Evolutionary conservation across 768 basidiomycete species (phyloP).

Genomic region (Hericium erinaceus): DNA sequence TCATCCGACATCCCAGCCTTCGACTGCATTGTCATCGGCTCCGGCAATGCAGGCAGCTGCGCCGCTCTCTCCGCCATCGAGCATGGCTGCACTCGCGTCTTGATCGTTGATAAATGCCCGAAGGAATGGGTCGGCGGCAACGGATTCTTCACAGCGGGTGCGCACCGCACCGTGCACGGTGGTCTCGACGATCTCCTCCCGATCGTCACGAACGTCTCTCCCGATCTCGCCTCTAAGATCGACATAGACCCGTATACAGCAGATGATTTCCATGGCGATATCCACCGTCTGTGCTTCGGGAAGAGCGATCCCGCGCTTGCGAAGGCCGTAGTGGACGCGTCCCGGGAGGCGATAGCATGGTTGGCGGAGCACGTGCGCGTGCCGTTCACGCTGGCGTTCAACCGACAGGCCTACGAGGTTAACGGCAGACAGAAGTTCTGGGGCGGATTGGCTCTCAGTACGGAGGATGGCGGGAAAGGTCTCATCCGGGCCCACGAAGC

Average conservation of each 20-base stretch:
- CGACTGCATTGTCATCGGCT: slow-evolving; percentile 57
- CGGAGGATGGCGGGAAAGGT: slow-evolving; percentile 61
- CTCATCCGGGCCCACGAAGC: slow-evolving; percentile 46
- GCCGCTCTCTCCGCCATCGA: slow-evolving; percentile 54
- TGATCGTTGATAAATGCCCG: slow-evolving; percentile 60
- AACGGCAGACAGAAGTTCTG: slow-evolving; percentile 56
- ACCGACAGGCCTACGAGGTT: slow-evolving; percentile 61
- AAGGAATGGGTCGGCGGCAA: slow-evolving; percentile 60
- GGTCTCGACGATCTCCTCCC: slow-evolving; percentile 53
- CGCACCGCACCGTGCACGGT: slow-evolving; percentile 52
- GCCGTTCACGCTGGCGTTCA: slow-evolving; percentile 50
- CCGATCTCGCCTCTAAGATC: slow-evolving; percentile 34
- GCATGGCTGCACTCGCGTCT: slow-evolving; percentile 48
- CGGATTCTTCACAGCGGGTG: slow-evolving; percentile 65
- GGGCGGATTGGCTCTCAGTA: slow-evolving; percentile 58
- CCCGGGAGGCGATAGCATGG: slow-evolving; percentile 50
- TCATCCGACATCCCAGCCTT: not conserved
- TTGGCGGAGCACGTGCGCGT: slow-evolving; percentile 39
- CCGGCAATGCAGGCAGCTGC: slow-evolving; percentile 59
- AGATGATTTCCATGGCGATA: slow-evolving; percentile 45
- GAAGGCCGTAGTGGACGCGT: slow-evolving; percentile 41
- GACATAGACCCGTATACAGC: slow-evolving; percentile 52
- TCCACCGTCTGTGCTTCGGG: slow-evolving; percentile 49
- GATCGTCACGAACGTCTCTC: slow-evolving; percentile 38
- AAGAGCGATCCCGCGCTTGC: slow-evolving; percentile 43